Base-by-base conservation (phyloP, 306 rosid genomes). In the Casuarina glauca region DNA sequence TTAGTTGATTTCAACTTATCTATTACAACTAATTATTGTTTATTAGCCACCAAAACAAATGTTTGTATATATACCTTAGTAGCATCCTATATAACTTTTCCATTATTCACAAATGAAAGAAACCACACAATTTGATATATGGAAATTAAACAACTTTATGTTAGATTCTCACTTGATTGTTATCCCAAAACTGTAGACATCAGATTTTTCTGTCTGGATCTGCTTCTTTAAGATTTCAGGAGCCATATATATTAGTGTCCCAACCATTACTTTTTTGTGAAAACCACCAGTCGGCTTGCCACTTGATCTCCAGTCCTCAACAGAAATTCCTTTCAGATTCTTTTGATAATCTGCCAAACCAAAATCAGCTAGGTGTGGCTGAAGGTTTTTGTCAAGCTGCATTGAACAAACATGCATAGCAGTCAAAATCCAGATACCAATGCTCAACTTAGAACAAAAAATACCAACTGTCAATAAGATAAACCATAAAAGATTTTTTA, bases 231-330 rank as follows among this genome's bases (percentile, higher is more conserved):
- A 84, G 87, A 94, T 84, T 88, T 94, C 98, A 82, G 98, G 98
- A 46, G 98, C 93, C 98, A 94, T 92, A 78, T 94, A 94, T 68
- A 94, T 84, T 53, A 94, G 87, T 17, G 98, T 94, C 67, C 97
- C 98, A 74, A 94, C 98, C 97, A 94, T 91, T 76, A 78, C 89
- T 80, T 80, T 94, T 84, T 94, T 94, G 86, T 94, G 96, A 79
- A 94, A 94, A 76, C 98, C 98, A 77, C 98, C 98, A 1, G 98
- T 92, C 39, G 98, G 98, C 84, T 94, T 92, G 58, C 97, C 98
- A 70, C 86, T 79, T 79, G 98, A 92, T 76, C 86, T 90, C 98
- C 98, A 94, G 70, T 89, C 90, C 74, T 85, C 89, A 48, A 84
- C 76, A 79, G 92, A 89, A 20, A 90, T 84, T 84, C 86, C 85